These are phyloP conservation scores for Mallotus repandus DNA, from an alignment of 441 rosid species.

Conservation along the genomic window DNA sequence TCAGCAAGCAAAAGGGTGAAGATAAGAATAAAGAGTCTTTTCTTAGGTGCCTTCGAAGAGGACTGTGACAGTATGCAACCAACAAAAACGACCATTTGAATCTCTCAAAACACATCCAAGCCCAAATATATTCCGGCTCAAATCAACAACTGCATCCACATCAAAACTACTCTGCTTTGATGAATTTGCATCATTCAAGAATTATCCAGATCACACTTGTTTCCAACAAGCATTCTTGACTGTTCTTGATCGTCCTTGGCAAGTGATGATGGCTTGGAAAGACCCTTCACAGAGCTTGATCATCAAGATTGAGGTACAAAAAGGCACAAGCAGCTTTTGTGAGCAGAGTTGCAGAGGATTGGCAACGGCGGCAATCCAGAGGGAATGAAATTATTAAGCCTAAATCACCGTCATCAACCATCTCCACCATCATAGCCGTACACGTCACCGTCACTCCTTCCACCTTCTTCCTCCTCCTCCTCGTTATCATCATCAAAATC, in stretches of 20 bases:
- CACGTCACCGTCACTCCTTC: constrained; percentile 16
- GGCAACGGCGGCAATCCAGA: no score
- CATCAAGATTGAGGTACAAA: constrained; percentile 48
- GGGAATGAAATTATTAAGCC: no score
- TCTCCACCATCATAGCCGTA: constrained; percentile 11
- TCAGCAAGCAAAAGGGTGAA: background rate
- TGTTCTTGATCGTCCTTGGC: constrained; percentile 34
- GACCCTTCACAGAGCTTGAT: constrained; percentile 42
- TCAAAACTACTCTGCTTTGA: no score
- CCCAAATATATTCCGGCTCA: no score
- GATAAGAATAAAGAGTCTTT: background rate
- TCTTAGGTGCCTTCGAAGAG: no score
- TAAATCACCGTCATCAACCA: background rate
- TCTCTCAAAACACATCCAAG: no score
- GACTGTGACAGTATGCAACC: background rate
- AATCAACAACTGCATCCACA: no score
- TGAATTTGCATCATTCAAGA: no score
- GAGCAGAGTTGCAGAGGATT: constrained; percentile 41
- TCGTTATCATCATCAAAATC: constrained; percentile 16
- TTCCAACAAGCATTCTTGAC: no score
- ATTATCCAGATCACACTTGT: no score
- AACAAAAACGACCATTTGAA: no score
- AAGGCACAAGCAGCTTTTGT: constrained; percentile 46
- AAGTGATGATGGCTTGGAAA: constrained; percentile 47
- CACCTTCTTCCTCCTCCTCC: constrained; percentile 15